Evolutionary conservation across 768 basidiomycete genomes (phyloP).

Genomic region (Leccinellum luteum): DNA sequence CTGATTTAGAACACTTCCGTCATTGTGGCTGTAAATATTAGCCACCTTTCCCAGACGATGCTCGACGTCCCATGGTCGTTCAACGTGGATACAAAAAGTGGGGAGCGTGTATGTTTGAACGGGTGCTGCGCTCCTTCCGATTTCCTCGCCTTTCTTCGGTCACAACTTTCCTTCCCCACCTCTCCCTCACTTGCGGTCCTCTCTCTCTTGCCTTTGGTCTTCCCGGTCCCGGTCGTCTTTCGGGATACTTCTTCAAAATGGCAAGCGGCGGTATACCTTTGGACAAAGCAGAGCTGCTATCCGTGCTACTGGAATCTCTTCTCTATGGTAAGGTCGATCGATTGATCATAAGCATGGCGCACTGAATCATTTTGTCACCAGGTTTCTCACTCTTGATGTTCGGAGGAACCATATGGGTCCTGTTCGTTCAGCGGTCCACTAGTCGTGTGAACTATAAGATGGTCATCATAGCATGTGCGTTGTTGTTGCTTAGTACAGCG

Average conservation of each 20-base stretch:
- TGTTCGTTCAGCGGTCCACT: neutral
- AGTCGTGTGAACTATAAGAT: neutral
- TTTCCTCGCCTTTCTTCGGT: neutral
- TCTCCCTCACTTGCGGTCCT: neutral
- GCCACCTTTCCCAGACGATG: neutral
- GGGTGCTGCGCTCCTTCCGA: neutral
- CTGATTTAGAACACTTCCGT: neutral
- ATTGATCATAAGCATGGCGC: neutral
- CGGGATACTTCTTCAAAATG: neutral
- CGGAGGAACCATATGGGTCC: neutral
- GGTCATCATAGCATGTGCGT: neutral
- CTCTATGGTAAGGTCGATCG: neutral
- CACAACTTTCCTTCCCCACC: neutral
- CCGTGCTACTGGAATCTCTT: neutral
- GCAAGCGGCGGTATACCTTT: neutral
- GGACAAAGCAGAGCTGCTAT: neutral
- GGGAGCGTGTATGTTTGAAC: neutral
- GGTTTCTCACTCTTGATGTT: conserved; percentile 1
- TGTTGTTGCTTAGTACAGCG: neutral
- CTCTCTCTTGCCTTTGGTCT: neutral
- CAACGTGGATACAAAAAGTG: neutral
- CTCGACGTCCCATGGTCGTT: neutral
- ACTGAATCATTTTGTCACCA: neutral
- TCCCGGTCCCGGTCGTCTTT: neutral
- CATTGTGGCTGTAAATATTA: neutral